Evolutionary conservation across 1,139 yeast genomes (phyloP), one percentile per base, ranked within the genome.

Genomic region (Yamadazyma oceani): DNA sequence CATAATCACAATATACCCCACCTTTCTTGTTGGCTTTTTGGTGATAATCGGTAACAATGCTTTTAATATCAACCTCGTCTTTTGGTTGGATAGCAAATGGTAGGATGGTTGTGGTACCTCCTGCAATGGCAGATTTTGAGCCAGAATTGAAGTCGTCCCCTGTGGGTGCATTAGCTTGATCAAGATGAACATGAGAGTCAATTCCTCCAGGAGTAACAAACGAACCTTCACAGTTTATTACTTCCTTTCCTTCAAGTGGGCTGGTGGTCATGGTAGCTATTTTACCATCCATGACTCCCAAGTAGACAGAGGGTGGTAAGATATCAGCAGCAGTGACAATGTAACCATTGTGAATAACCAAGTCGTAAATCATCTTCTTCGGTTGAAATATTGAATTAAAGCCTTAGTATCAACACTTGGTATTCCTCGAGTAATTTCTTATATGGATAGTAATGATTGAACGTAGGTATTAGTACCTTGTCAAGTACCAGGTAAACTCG

Each of bases 61-160:
- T 37, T 8, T 51, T 41, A 13, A 52, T 46, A 19, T 57, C 51
- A 34, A 39, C 43, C n/a, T 56, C 54, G 23, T 59, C 58, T 37
- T 57, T 59, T 12, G 60, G 56, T 43, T 70, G 76, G 17, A 66
- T 56, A 16, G 75, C 75, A 58, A 71, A 66, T 11, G 68, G 63
- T 38, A 69, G 53, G 34, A 72, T 55, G 0, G 75, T 62, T 4
- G 78, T 72, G 3, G 75, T 72, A 10, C 78, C 78, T 28, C 78
- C 78, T 5, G 87, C 73, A 2, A 88, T 87, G 1, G 95, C 95
- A 4, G 92, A 82, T 53, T 77, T 78, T 1, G 95, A 85, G 1
- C 95, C 95, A 0, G 88, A 79, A 32, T 78, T 89, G 54, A 85
- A 85, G 3, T 94, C 94, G 58, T 85, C 95, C 90, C 95, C 85